Evolutionary conservation across 176 grass and related monocot species (phyloP), one percentile per base, ranked within the genome.

Genomic region (Tuctoria greenei): DNA sequence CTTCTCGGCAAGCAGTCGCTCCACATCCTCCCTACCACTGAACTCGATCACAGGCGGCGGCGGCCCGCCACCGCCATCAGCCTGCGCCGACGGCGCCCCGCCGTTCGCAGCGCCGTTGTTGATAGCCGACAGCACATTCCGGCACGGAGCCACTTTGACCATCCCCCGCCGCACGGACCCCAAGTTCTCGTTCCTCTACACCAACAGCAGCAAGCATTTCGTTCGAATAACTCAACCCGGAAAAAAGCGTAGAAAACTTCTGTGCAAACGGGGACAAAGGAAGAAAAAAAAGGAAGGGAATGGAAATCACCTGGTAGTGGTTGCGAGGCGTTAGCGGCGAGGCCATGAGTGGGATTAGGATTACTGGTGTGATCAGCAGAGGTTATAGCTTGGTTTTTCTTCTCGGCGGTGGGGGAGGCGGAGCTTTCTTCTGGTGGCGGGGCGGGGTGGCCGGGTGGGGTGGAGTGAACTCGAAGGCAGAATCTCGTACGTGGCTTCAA

Each of bases 1-100:
- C 70, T 99, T 95, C 92, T 99, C 96, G 38, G 56, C 80, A 7
- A 99, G 83, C n/a, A 99, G 80, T 45, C 49, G 81, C 66, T 99
- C 96, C 21, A 95, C 96, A n/a, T 99, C 92, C 43, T 99, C 92
- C 56, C 92, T 80, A 40, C 81, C 88, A 12, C 31, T 70, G 69
- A 99, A 95, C 61, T 95, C 92, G 28, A 95, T 1, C 7, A 64
- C 41, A 5, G 76, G 42, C 18, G 18, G 71, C 13, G 72, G 11
- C 34, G 49, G 16, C 4, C 3, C 75, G 40, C 3, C 75, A 31
- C 9, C 60, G 13, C 61, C 39, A 26, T 72, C 68, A 1, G 12
- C 17, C 54, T 52, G 37, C 34, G 25, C 37, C 4, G 86, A 59
- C 36, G 63, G 23, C 49, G 64, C 11, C 9, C 27, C 66, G 20